Evolutionary conservation across 2,329 filamentous ascomycete species (phyloP), one percentile per base, ranked within the genome.

Genomic region (Ophiocordyceps camponoti-floridani): DNA sequence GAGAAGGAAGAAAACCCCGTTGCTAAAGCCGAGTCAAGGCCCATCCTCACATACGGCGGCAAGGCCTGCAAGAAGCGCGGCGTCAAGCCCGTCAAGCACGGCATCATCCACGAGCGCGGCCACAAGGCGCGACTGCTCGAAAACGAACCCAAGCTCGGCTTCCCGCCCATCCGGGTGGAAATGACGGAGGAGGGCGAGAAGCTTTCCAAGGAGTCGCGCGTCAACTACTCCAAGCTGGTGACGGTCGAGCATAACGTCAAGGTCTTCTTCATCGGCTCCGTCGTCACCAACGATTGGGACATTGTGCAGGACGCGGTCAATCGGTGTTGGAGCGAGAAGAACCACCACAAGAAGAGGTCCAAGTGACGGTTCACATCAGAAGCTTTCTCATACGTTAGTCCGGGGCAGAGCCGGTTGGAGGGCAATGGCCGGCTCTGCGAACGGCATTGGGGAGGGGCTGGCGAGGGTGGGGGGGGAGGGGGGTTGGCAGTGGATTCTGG

Each of bases 231-330:
- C 5, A 76, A 76, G 49, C 58, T 72, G 6, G 62, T 67, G 27
- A 73, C 70, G 3, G 62, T 77, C 26, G 71, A 76, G 54, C 73
- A 77, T 57, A 77, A 77, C 51, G 59, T 69, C 50, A 67, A 63
- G 41, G 70, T 77, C n/a, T 63, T 69, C 50, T 75, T 77, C 51
- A 69, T 77, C 44, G 73, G 73, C n/a, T 52, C 56, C 4, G 61
- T 77, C 14, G 45, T 53, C 3, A 45, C 50, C 1, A 51, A 59
- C 0, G 62, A 72, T 51, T 66, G 64, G 49, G 52, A 65, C 0
- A 57, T 57, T 9, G 64, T 74, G 28, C 51, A 51, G 8, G 54
- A 62, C 3, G 69, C 70, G 4, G 67, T 74, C 45, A 63, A 73
- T 49, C 50, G 55, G 37, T 72, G 69, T 54, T 75, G 70, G 69